Evolutionary conservation across 2,329 filamentous ascomycete species (phyloP).

Genomic region (Paraconiothyrium brasiliense): DNA sequence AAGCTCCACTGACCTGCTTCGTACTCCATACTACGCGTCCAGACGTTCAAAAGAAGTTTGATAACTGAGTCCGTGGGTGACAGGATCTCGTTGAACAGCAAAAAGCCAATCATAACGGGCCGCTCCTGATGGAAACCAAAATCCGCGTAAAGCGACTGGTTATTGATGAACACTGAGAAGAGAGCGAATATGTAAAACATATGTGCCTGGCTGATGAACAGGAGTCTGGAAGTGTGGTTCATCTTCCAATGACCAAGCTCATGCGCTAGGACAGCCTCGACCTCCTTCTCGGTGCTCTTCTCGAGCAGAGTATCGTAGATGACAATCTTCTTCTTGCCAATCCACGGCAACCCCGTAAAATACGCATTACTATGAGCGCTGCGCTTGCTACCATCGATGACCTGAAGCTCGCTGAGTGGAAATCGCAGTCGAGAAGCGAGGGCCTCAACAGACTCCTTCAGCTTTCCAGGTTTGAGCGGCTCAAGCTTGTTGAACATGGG

Average conservation of each 20-base stretch:
- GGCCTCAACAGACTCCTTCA: slow-evolving; percentile 88
- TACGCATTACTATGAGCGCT: slow-evolving; percentile 91
- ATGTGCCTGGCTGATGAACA: slow-evolving; percentile 83
- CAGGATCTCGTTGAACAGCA: slow-evolving; percentile 96
- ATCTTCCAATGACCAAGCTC: slow-evolving; percentile 98
- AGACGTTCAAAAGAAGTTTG: slow-evolving; percentile 94
- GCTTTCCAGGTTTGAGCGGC: slow-evolving; percentile 82
- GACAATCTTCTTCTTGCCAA: slow-evolving; percentile 94
- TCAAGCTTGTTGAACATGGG: slow-evolving; percentile 99
- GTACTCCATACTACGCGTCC: slow-evolving; percentile 95
- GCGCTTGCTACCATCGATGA: slow-evolving; percentile 92
- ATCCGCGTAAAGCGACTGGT: slow-evolving; percentile 85
- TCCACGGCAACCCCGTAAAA: slow-evolving; percentile 96
- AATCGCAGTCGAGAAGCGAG: slow-evolving; percentile 87
- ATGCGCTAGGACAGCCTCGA: slow-evolving; percentile 93
- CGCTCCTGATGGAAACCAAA: slow-evolving; percentile 87
- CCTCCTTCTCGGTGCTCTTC: slow-evolving; percentile 90
- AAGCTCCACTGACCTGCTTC: slow-evolving; percentile 71
- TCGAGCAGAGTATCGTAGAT: slow-evolving; percentile 98
- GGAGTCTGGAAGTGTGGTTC: slow-evolving; percentile 91
- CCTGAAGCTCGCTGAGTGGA: slow-evolving; percentile 89
- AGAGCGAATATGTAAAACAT: slow-evolving; percentile 96
- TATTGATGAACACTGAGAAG: slow-evolving; percentile 98
- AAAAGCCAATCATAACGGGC: slow-evolving; percentile 96
- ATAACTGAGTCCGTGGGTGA: slow-evolving; percentile 93